Evolutionary conservation across 2,329 filamentous ascomycete genomes (phyloP), one percentile per base, ranked within the genome.

Genomic region (Cladosporium austrohemisphaericum): DNA sequence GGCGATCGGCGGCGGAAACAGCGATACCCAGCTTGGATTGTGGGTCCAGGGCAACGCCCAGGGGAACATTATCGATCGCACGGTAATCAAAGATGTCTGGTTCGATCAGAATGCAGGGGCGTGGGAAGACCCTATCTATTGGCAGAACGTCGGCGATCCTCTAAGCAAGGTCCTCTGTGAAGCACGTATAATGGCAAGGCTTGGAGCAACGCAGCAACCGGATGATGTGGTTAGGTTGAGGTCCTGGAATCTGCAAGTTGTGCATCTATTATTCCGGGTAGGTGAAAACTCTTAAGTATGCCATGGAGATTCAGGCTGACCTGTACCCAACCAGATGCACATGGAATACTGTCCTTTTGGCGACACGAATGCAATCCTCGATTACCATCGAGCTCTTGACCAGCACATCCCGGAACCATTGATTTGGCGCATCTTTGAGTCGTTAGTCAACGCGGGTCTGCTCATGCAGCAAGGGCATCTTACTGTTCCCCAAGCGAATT

Each of bases 351-450:
- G 29, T 23, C 41, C 41, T 19, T 25, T 23, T 3, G 41, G 41
- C 14, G 29, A 45, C 29, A 5, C 19, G 7, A 5, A 11, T 22
- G 9, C 3, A 5, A 11, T 26, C 13, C 9, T 16, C 4, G 11
- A 18, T 3, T 5, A 35, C n/a, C 23, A 35, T 19, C 2, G 3
- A 5, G 7, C 2, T 2, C 8, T 6, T 26, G 7, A 45, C 2
- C 1, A 13, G 13, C 41, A n/a, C 2, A 29, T 59, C n/a, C 54
- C 56, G 3, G 54, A 56, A n/a, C 43, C 52, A 5, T 19, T 53
- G n/a, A 28, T 58, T 2, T 56, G 52, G 54, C 37, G 49, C 13
- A 22, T 54, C 9, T 53, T 55, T 37, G 22, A 51, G 10, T 43
- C 41, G 5, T 19, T 58, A 25, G 54, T 49, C 14, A 51, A 58